phyloP scores from a whole-genome alignment of 2,329 filamentous ascomycete genomes.

The Claviceps pusilla region DNA sequence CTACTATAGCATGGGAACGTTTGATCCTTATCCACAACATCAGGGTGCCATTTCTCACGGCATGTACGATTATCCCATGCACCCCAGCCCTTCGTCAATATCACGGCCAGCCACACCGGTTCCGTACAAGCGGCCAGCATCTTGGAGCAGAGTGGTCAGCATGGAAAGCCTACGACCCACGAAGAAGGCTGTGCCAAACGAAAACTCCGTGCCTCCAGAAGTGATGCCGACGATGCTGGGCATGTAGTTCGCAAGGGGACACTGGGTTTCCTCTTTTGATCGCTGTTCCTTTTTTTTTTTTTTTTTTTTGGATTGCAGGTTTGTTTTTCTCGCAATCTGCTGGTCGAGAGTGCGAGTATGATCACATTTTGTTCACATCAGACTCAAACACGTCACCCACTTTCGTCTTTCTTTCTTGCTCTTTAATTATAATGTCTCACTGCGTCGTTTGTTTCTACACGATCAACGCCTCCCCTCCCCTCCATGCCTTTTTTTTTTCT shows the following conservation, averaged over 20 bases:
- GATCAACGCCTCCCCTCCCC: background rate
- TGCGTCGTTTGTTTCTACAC: background rate
- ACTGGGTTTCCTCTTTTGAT: too few relatives aligned
- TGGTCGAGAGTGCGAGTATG: too few relatives aligned
- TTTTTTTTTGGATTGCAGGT: too few relatives aligned
- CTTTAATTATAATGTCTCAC: too few relatives aligned
- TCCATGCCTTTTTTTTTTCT: too few relatives aligned
- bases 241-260: constrained; percentile 8
- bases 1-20: constrained; percentile 9
- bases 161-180: constrained; percentile 23
- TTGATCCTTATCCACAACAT: constrained; percentile 7
- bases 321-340: too few relatives aligned
- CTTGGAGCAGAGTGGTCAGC: constrained; percentile 23
- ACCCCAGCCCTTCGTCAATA: constrained; percentile 11
- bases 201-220: constrained; percentile 12
- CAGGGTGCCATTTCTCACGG: constrained; percentile 7
- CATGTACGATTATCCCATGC: constrained; percentile 14
- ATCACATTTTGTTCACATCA: too few relatives aligned
- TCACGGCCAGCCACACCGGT: constrained; percentile 23
- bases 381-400: too few relatives aligned
- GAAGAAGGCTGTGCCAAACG: constrained; percentile 20
- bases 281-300: background rate
- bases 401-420: too few relatives aligned
- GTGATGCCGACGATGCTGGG: constrained; percentile 12
- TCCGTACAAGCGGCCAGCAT: constrained; percentile 24